Evolutionary conservation across 495 filamentous ascomycete species (phyloP).

Genomic region (Penicillium verhagenii): DNA sequence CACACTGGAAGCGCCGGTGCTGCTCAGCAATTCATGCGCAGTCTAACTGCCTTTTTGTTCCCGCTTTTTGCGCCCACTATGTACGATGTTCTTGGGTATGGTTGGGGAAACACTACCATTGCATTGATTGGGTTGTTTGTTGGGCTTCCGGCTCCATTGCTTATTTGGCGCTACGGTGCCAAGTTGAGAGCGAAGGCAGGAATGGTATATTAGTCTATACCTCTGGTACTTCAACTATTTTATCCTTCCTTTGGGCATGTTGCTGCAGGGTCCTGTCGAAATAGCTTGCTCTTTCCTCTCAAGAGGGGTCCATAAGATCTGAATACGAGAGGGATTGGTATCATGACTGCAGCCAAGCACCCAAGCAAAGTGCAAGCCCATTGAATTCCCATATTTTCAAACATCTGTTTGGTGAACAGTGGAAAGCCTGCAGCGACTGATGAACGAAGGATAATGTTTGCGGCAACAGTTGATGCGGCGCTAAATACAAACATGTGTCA

Average conservation of each 20-base stretch:
- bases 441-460: constrained; percentile 84
- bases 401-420: constrained; percentile 81
- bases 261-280: too few species aligned
- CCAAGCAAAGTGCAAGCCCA: constrained; percentile 80
- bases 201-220: neutral
- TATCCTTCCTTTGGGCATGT: too few species aligned
- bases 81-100: constrained; percentile 53
- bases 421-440: constrained; percentile 77
- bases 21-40: constrained; percentile 14
- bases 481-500: constrained; percentile 29
- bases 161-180: constrained; percentile 15
- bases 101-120: constrained; percentile 52
- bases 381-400: constrained; percentile 71
- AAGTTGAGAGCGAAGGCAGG: constrained; percentile 7
- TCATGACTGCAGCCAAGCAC: constrained; percentile 64
- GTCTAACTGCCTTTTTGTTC: constrained; percentile 35
- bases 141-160: constrained; percentile 15
- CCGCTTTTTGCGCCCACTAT: constrained; percentile 56
- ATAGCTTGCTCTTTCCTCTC: constrained; percentile 33
- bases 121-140: constrained; percentile 12
- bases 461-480: constrained; percentile 84
- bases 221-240: neutral
- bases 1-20: constrained; percentile 15
- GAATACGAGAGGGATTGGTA: constrained; percentile 65
- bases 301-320: constrained; percentile 34